Evolutionary conservation across 345 rosid genomes (phyloP), one percentile per base, ranked within the genome.

Genomic region (Anastatica hierochuntica): DNA sequence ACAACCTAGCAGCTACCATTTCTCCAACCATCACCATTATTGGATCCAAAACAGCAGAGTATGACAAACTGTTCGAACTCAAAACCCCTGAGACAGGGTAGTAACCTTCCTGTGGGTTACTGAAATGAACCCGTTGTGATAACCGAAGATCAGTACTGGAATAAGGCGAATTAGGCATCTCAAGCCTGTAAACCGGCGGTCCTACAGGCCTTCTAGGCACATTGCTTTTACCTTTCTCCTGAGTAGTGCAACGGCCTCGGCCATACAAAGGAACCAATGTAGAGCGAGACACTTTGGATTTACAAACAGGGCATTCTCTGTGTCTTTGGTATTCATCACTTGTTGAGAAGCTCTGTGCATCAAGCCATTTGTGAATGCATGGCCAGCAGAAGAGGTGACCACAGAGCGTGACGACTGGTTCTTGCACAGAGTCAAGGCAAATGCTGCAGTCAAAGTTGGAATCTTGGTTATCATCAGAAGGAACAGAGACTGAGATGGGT

Each of bases 301-400:
- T 92, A 82, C 98, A 92, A 24, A 92, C 90, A 0, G 98, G 98
- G 50, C 98, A 92, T 53, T 61, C 49, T 36, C 60, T 77, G 36
- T 68, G 37, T 51, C 51, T 17, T 51, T 54, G 55, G 38, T 72
- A 73, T 27, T 58, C 60, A n/a, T 57, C 27, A 10, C 49, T 53
- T 38, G 9, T 40, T 44, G 60, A 57, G 35, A 31, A 21, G 42
- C 33, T 79, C 29, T 69, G 79, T 70, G 90, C 78, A 26, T 74
- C 64, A 29, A 79, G 79, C 98, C 98, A 90, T 67, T 83, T 79
- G 71, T 87, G 81, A 60, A 92, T 84, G 76, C 96, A 92, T 14
- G 95, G 88, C 98, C 98, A 92, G 75, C 98, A 92, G 71, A 84
- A 92, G 39, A 92, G 79, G 73, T 92, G 98, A 24, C 98, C 98